phyloP scores from a whole-genome alignment of 2,329 filamentous ascomycete species.

The Diaporthe citrichinensis region DNA sequence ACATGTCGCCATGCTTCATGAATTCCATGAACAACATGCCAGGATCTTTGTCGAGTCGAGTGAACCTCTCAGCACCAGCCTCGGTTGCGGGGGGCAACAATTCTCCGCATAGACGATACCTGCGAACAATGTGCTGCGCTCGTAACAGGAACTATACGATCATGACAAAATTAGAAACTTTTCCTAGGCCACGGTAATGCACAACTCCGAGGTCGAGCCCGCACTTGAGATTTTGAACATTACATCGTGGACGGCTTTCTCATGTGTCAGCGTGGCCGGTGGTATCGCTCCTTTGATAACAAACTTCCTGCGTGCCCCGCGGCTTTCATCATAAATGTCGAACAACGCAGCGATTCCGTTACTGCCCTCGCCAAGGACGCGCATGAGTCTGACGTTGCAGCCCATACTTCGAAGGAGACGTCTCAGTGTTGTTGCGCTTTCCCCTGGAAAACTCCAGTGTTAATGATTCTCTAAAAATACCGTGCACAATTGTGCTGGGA shows the following conservation, averaged over 20 bases:
- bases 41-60: neutral
- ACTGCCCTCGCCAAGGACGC: neutral
- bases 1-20: constrained; percentile 19
- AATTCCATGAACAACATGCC: constrained; percentile 2
- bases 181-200: neutral
- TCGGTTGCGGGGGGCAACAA: neutral
- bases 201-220: neutral
- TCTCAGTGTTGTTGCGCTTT: neutral
- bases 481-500: no score
- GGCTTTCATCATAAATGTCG: neutral
- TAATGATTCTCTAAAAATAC: no score
- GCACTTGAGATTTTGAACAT: neutral
- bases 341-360: neutral
- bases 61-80: neutral
- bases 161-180: neutral
- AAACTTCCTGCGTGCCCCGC: neutral
- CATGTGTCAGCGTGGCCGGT: neutral
- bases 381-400: constrained; percentile 2
- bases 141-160: neutral
- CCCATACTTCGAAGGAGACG: constrained; percentile 3
- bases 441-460: neutral
- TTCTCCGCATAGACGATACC: neutral
- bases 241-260: constrained; percentile 5
- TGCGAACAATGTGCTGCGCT: constrained; percentile 9
- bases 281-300: constrained; percentile 3